phyloP scores from a whole-genome alignment of 164 flowering plant species.

The Stephania yunnanensis region DNA sequence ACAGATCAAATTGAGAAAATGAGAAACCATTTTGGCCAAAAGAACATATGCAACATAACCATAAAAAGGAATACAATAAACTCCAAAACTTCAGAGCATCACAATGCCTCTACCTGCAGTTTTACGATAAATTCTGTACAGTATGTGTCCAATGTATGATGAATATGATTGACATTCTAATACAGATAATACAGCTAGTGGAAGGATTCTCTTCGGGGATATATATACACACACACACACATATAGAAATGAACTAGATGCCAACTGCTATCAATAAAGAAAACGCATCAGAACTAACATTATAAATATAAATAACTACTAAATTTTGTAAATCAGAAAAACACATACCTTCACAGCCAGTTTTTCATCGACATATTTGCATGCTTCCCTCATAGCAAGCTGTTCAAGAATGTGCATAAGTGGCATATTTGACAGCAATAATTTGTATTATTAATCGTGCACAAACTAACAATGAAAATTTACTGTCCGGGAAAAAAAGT shows the following conservation, averaged over 20 bases:
- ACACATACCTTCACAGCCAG: conserved; percentile 65
- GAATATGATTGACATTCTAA: not conserved
- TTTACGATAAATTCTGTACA: not conserved
- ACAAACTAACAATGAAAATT: not conserved
- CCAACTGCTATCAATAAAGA: not conserved
- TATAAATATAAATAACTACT: not conserved
- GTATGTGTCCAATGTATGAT: not conserved
- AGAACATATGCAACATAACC: not conserved
- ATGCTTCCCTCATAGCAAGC: conserved; percentile 95
- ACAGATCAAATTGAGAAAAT: not conserved
- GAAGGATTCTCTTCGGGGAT: not conserved
- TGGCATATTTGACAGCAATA: not conserved
- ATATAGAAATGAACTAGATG: not conserved
- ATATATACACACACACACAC: not conserved
- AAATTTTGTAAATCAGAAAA: not conserved
- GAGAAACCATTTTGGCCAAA: not conserved
- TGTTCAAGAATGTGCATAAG: conserved; percentile 21
- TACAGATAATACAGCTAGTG: not conserved
- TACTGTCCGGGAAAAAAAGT: not conserved
- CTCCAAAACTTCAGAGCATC: not conserved
- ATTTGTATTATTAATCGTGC: not conserved
- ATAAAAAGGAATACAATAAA: not conserved
- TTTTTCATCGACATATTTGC: conserved; percentile 85
- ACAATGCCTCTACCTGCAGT: not conserved
- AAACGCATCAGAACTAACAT: not conserved